A percentile compares a stretch with the other conserved stretches of the same genome.
These are phyloP conservation scores for Monosporascus cannonballus DNA, from an alignment of 2,329 filamentous ascomycete genomes.

Conservation along the genomic window DNA sequence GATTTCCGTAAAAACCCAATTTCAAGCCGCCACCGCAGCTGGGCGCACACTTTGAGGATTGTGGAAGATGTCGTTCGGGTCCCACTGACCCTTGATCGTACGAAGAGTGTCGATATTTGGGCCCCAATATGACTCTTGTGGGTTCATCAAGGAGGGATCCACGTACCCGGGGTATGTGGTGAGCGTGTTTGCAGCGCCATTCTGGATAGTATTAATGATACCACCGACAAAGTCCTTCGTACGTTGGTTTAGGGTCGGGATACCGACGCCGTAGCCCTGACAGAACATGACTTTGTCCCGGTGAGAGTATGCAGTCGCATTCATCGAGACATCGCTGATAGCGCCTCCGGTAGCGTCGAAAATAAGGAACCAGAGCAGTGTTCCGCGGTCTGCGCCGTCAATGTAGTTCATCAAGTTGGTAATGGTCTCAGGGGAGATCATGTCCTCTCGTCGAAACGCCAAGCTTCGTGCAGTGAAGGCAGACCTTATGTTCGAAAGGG, in stretches of 20 bases:
- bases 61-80: constrained; percentile 49
- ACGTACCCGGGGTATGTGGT: constrained; percentile 60
- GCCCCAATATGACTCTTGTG: constrained; percentile 50
- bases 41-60: constrained; percentile 51
- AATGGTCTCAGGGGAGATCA: constrained; percentile 40
- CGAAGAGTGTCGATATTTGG: constrained; percentile 41
- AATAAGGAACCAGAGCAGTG: constrained; percentile 53
- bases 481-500: constrained; percentile 38
- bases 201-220: constrained; percentile 39
- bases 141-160: constrained; percentile 42
- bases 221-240: constrained; percentile 46
- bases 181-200: constrained; percentile 30
- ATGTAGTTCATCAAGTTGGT: constrained; percentile 48
- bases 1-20: no score
- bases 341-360: constrained; percentile 58
- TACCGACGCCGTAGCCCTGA: constrained; percentile 53
- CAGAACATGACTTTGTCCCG: constrained; percentile 59
- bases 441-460: constrained; percentile 42
- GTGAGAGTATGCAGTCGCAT: constrained; percentile 57
- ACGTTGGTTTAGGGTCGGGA: constrained; percentile 36
- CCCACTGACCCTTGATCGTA: constrained; percentile 44
- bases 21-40: constrained; percentile 1
- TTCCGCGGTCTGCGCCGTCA: constrained; percentile 41
- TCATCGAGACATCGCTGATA: constrained; percentile 45
- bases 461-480: constrained; percentile 55